Evolutionary conservation across 768 basidiomycete species (phyloP).

Genomic region (Sarcomyxa edulis): DNA sequence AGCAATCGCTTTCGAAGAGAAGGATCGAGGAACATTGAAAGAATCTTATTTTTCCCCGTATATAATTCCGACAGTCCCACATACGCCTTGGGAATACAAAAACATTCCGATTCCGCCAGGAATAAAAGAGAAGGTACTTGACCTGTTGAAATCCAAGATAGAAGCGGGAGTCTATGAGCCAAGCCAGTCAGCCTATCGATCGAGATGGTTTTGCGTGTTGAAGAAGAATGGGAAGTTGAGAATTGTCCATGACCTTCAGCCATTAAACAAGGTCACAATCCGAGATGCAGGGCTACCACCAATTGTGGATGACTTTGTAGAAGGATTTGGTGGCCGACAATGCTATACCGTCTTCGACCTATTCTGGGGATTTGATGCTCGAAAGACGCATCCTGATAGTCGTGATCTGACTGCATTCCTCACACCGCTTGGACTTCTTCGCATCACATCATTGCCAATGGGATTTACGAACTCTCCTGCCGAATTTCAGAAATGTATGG

Average conservation of each 20-base stretch:
- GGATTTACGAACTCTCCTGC: constrained; percentile 16
- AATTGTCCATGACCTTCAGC: constrained; percentile 18
- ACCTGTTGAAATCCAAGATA: constrained; percentile 13
- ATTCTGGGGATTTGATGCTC: constrained; percentile 13
- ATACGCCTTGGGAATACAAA: constrained; percentile 13
- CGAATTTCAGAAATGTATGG: constrained; percentile 17
- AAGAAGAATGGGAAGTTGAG: constrained; percentile 19
- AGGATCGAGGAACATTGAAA: constrained; percentile 16
- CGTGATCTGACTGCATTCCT: constrained; percentile 15
- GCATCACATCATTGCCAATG: constrained; percentile 13
- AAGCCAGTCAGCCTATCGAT: constrained; percentile 15
- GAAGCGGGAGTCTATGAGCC: constrained; percentile 17
- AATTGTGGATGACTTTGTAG: constrained; percentile 15
- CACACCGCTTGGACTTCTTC: constrained; percentile 11
- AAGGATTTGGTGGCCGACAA: constrained; percentile 12
- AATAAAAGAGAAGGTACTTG: constrained; percentile 20
- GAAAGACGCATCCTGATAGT: constrained; percentile 8
- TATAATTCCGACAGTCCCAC: constrained; percentile 12
- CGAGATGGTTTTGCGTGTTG: constrained; percentile 16
- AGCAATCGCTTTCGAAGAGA: constrained; percentile 26
- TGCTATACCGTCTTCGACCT: constrained; percentile 12
- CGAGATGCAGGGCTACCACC: constrained; percentile 13
- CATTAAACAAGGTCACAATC: constrained; percentile 14
- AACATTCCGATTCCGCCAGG: constrained; percentile 18
- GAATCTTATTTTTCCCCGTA: constrained; percentile 13